phyloP scores from a whole-genome alignment of 352 stramenopile species.

The Thraustochytrium sp. region DNA sequence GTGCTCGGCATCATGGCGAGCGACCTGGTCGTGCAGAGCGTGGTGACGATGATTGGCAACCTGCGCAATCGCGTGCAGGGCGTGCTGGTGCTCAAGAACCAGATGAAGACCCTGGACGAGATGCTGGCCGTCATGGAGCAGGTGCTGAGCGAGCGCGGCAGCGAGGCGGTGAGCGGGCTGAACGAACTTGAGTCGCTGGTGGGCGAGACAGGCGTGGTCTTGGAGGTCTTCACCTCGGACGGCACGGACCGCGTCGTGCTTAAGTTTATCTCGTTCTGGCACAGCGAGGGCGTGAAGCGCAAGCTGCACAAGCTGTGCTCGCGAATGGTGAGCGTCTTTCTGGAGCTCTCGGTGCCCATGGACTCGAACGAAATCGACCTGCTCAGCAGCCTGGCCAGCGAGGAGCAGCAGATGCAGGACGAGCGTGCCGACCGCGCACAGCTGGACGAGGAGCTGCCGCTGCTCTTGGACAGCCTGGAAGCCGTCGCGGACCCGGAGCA shows the following conservation, averaged over 20 bases:
- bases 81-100: background rate
- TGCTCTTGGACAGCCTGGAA: background rate
- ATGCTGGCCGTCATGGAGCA: background rate
- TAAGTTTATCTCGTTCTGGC: background rate
- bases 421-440: background rate
- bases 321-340: background rate
- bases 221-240: background rate
- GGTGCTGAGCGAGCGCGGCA: background rate
- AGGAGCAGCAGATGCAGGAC: background rate
- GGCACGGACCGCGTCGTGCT: background rate
- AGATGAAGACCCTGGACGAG: background rate
- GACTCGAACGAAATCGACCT: background rate
- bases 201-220: background rate
- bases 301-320: background rate
- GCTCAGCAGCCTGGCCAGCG: background rate
- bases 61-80: background rate
- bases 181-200: background rate
- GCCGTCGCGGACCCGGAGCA: background rate
- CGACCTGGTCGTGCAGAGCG: background rate
- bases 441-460: background rate
- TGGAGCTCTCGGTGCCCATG: background rate
- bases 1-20: too few relatives aligned
- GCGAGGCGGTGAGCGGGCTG: background rate
- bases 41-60: background rate
- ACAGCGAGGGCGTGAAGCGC: background rate